phyloP scores from a whole-genome alignment of 2,329 filamentous ascomycete species.

The Cladophialophora bantiana region DNA sequence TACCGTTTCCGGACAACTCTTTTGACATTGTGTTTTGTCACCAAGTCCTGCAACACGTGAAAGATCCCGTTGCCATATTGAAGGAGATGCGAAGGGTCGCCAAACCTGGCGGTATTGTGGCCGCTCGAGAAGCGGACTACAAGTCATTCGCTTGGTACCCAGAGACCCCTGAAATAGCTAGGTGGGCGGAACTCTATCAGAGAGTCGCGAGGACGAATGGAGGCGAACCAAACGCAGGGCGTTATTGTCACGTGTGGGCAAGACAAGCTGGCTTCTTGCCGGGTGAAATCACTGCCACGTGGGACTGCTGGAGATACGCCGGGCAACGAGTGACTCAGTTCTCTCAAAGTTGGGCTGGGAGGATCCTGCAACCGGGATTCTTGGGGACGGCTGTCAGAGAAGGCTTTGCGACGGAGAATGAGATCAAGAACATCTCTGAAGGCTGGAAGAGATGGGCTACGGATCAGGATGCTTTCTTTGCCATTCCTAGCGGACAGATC shows the following conservation, averaged over 20 bases:
- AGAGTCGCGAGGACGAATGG: constrained; percentile 43
- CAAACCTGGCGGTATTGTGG: constrained; percentile 62
- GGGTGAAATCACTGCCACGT: constrained; percentile 36
- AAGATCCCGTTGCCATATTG: constrained; percentile 58
- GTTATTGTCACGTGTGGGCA: constrained; percentile 41
- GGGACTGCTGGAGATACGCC: constrained; percentile 37
- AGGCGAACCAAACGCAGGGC: constrained; percentile 44
- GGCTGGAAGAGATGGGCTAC: constrained; percentile 39
- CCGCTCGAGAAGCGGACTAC: constrained; percentile 51
- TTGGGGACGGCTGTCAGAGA: constrained; percentile 35
- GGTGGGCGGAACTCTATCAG: constrained; percentile 43
- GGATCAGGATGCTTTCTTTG: constrained; percentile 36
- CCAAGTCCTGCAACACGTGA: constrained; percentile 65
- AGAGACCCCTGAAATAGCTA: constrained; percentile 39
- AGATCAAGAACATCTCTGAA: constrained; percentile 37
- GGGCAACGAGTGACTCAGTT: constrained; percentile 34
- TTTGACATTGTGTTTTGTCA: constrained; percentile 69
- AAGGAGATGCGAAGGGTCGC: constrained; percentile 62
- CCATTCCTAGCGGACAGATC: constrained; percentile 32
- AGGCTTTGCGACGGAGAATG: constrained; percentile 37
- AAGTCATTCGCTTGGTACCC: constrained; percentile 44
- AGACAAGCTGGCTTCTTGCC: constrained; percentile 40
- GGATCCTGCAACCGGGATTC: constrained; percentile 39
- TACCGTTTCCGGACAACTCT: constrained; percentile 53
- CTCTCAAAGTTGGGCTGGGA: constrained; percentile 36